Base-by-base conservation (phyloP, 2,329 filamentous ascomycete species). In the Mariannaea elegans region DNA sequence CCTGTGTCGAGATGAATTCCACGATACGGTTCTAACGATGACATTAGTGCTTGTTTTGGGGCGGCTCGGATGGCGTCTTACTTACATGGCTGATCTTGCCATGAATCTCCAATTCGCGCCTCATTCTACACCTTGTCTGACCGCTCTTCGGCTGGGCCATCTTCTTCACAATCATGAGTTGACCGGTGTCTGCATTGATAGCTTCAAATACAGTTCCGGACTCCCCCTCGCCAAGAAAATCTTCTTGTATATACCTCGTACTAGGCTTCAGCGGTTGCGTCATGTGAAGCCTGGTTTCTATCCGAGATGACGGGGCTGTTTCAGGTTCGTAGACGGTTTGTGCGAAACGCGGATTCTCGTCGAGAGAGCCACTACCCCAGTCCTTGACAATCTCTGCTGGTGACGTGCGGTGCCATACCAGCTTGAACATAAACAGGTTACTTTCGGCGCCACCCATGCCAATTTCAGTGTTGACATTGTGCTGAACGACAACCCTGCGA, bases 1-100 rank as follows among this genome's bases (percentile, higher is more conserved):
- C 48, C 16, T 54, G 53, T 3, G 44, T 58, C 4, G 18, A n/a
- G 29, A 64, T 56, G 19, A 29, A 59, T 2, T 65, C 44, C 4
- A 58, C 52, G 32, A 65, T 55, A 12, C 55, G 51, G 10, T 6
- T 16, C 48, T 63, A 46, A 19, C 13, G 21, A n/a, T 29, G 9
- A 24, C 7, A 51, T 51, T 14, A 51, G 29, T 8, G 16, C 21
- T 2, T 14, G n/a, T 12, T 9, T 36, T 14, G n/a, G 34, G 4
- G 19, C 13, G 29, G 18, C 4, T n/a, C n/a, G n/a, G 48, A 12
- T n/a, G 21, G n/a, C 2, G 18, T 7, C 12, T 46, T 7, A 51
- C 57, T 46, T 36, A 51, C 49, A 13, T 56, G 52, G 24, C 41
- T 36, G 13, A 32, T 6, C 2, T 9, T 42, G 29, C 14, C n/a